Base-by-base conservation (phyloP, 2,329 filamentous ascomycete species). In the Scedosporium minutisporum region DNA sequence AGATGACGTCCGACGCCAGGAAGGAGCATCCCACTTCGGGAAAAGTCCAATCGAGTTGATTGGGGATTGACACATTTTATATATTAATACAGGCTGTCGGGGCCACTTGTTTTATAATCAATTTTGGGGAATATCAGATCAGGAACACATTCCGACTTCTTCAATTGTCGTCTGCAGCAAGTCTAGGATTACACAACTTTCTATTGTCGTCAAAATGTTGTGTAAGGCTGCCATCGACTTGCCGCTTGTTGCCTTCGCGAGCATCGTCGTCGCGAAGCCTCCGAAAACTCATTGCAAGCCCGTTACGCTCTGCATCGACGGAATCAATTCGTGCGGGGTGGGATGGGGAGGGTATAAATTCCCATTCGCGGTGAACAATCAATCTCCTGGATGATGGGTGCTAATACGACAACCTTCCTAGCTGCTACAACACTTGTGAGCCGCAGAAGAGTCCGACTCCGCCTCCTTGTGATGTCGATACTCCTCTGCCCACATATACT, bases 401-500 rank as follows among this genome's bases (percentile, higher is more conserved):
- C 44, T 48, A n/a, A 18, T 38, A 25, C 9, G 16, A 18, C 9
- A 7, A 38, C 2, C 14, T n/a, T 21, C 9, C 21, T 18, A 64
- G 64, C n/a, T 67, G 66, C 55, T 67, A 63, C 53, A 63, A 67
- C 46, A 46, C 53, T 23, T 67, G 66, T 53, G 58, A 60, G 23
- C 58, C 58, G 12, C 44, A 51, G 23, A 51, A 44, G 14, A 51
- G 58, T 21, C 58, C 58, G 25, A 60, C 25, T 44, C 58, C 58
- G 6, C 42, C 44, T 9, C 58, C 42, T 18, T 60, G 58, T n/a
- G 51, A 29, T 9, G 51, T 25, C 51, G 6, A 38, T 14, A 58
- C n/a, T 16, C 55, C 55, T 23, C 27, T n/a, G 21, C 21, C 33
- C 55, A 58, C 27, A 23, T 3, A 21, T 16, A 21, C 27, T 41